Evolutionary conservation across 768 basidiomycete genomes (phyloP).

Genomic region (Russula foetens): DNA sequence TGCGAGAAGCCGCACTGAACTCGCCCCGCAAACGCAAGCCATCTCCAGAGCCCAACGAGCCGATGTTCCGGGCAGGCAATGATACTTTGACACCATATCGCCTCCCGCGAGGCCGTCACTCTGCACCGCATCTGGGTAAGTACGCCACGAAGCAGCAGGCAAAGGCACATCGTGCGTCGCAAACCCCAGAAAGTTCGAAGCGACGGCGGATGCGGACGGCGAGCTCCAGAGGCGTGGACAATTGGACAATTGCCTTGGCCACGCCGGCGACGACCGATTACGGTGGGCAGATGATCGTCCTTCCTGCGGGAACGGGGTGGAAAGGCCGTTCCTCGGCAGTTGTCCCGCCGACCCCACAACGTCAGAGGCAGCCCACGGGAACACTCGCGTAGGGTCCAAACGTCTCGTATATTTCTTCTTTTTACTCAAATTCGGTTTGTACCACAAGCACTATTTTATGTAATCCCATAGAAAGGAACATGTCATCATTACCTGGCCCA

Average conservation of each 20-base stretch:
- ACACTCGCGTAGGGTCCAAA: neutral
- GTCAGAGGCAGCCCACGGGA: neutral
- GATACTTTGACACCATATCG: neutral
- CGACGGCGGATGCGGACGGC: constrained; percentile 14
- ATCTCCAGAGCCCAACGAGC: neutral
- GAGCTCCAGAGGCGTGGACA: constrained; percentile 9
- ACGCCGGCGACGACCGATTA: neutral
- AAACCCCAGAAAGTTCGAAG: constrained; percentile 7
- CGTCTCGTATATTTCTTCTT: neutral
- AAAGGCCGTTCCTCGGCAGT: constrained; percentile 1
- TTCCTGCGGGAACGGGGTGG: constrained; percentile 18
- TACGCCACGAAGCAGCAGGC: neutral
- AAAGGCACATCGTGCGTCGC: neutral
- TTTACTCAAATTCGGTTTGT: constrained; percentile 5
- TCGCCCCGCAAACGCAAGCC: constrained; percentile 3
- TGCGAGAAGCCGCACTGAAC: neutral
- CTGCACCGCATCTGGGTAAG: constrained; percentile 12
- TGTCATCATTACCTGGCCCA: no score
- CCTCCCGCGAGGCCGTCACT: constrained; percentile 5
- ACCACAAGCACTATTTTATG: neutral
- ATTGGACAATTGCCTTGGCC: neutral
- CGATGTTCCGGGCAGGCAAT: neutral
- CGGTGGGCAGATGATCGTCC: constrained; percentile 17
- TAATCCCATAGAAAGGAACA: neutral
- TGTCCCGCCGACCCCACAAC: neutral